Conservation (phyloP, 768 basidiomycete species). For the Xerocomus brunneocitrinus region DNA sequence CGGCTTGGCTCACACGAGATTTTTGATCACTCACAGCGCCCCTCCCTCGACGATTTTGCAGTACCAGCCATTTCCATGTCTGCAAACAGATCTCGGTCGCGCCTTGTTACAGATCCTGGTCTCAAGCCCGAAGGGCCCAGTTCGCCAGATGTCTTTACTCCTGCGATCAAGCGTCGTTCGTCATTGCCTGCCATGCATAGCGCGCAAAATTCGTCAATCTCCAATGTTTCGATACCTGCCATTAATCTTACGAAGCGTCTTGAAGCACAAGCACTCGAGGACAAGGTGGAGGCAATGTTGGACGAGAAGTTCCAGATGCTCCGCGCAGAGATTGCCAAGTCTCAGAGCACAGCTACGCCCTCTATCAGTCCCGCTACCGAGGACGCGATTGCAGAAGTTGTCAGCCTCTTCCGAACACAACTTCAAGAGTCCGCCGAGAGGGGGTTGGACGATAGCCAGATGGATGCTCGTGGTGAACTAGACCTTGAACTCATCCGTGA, state of each 20-base stretch:
- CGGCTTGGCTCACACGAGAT: slow-evolving; percentile 70
- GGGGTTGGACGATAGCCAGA: slow-evolving; percentile 55
- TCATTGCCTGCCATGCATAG: slow-evolving; percentile 55
- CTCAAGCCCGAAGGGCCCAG: slow-evolving; percentile 27
- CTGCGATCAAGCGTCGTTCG: slow-evolving; percentile 46
- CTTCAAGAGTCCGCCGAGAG: slow-evolving; percentile 58
- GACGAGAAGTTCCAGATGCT: slow-evolving; percentile 64
- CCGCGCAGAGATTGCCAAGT: slow-evolving; percentile 36
- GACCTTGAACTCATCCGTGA: slow-evolving; percentile 75
- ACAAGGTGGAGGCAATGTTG: slow-evolving; percentile 56
- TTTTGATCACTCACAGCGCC: slow-evolving; percentile 61
- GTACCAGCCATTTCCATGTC: slow-evolving; percentile 66
- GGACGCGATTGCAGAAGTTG: slow-evolving; percentile 59
- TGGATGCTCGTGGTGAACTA: slow-evolving; percentile 71
- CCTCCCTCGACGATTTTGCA: slow-evolving; percentile 74
- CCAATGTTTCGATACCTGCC: slow-evolving; percentile 41
- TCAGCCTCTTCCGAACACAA: slow-evolving; percentile 64
- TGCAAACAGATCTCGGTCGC: slow-evolving; percentile 47
- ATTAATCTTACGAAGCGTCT: slow-evolving; percentile 53
- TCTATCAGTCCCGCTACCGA: slow-evolving; percentile 47
- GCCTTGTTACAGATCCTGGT: slow-evolving; percentile 58
- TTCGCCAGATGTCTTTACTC: slow-evolving; percentile 41
- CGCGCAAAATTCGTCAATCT: slow-evolving; percentile 40
- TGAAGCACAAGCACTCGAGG: slow-evolving; percentile 57
- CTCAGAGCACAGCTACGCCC: slow-evolving; percentile 21